Conservation (phyloP, 192 early-diverging fungal genomes). For the Cetraspora pellucida region DNA sequence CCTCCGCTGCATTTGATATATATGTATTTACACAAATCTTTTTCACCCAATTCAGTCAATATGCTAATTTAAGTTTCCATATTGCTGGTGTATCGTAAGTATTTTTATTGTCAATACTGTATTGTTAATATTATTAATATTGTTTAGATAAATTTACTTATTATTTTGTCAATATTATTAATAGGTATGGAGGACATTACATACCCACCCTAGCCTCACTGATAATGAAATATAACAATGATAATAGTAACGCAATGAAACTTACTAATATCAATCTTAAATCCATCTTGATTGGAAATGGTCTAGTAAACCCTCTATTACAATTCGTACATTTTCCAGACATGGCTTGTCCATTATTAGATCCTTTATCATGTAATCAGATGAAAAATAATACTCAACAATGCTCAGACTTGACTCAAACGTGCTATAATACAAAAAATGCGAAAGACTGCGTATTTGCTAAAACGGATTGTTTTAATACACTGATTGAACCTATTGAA, state of each 20-base stretch:
- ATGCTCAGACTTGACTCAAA: constrained; percentile 73
- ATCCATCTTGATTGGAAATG: constrained; percentile 88
- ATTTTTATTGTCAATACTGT: no score
- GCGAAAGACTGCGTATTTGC: constrained; percentile 82
- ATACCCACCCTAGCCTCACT: constrained; percentile 91
- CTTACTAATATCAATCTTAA: constrained; percentile 67
- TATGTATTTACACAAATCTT: constrained; percentile 93
- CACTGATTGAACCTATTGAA: constrained; percentile 77
- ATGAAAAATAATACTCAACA: constrained; percentile 74
- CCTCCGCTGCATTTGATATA: constrained; percentile 82
- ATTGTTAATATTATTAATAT: background rate
- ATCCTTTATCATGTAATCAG: constrained; percentile 66
- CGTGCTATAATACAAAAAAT: constrained; percentile 84
- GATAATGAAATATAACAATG: constrained; percentile 70
- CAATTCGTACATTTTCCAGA: constrained; percentile 89
- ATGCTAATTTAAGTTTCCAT: constrained; percentile 76
- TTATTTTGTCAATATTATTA: background rate
- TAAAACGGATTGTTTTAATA: constrained; percentile 80
- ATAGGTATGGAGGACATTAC: constrained; percentile 85
- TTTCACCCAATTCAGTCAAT: constrained; percentile 84
- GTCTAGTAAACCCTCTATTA: constrained; percentile 81
- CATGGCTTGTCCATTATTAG: constrained; percentile 77
- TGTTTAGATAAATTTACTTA: no score
- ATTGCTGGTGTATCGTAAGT: constrained; percentile 77
- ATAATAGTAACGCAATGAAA: constrained; percentile 55